These are phyloP conservation scores for Thyridium curvatum DNA, from an alignment of 2,329 filamentous ascomycete genomes.

Conservation along the genomic window DNA sequence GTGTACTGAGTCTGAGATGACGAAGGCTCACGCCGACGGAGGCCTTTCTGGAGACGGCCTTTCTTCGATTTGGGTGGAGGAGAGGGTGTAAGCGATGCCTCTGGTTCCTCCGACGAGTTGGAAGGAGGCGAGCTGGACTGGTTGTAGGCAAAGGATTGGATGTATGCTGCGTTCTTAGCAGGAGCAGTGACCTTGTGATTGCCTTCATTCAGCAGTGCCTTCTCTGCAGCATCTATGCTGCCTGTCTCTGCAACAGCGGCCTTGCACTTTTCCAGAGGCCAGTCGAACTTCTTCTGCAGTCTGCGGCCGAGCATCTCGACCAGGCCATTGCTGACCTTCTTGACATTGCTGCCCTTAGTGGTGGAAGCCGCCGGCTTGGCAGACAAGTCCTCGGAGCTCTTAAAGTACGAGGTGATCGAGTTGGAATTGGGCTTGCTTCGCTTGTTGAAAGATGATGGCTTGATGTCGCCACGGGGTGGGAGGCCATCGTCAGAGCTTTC, in stretches of 20 bases:
- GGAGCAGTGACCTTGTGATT: too few relatives aligned
- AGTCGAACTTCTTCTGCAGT: slow-evolving; percentile 4
- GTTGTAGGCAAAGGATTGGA: not conserved
- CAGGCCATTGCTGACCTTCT: slow-evolving; percentile 3
- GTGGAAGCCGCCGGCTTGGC: slow-evolving; percentile 1
- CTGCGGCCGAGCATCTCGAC: slow-evolving; percentile 5
- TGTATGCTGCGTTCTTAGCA: too few relatives aligned
- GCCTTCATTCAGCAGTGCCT: too few relatives aligned
- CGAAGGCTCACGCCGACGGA: slow-evolving; percentile 7
- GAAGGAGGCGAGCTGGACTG: slow-evolving; percentile 1
- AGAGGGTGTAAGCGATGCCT: slow-evolving; percentile 7
- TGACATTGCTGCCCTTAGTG: slow-evolving; percentile 5
- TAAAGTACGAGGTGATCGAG: not conserved
- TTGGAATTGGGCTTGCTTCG: slow-evolving; percentile 16
- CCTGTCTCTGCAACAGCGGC: too few relatives aligned
- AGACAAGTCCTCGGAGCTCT: slow-evolving; percentile 1
- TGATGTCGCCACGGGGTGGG: slow-evolving; percentile 54
- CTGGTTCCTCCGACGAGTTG: slow-evolving; percentile 6
- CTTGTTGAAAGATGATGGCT: slow-evolving; percentile 48
- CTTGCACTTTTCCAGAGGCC: not conserved
- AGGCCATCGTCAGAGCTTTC: slow-evolving; percentile 51
- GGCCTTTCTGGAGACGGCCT: slow-evolving; percentile 19
- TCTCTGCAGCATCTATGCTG: too few relatives aligned
- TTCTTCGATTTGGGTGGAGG: slow-evolving; percentile 7
- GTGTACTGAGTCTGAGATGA: slow-evolving; percentile 13